Percentiles rank a stretch among this genome's conserved stretches.
Conservation (phyloP, 768 basidiomycete species). For the Clathrus columnatus region DNA sequence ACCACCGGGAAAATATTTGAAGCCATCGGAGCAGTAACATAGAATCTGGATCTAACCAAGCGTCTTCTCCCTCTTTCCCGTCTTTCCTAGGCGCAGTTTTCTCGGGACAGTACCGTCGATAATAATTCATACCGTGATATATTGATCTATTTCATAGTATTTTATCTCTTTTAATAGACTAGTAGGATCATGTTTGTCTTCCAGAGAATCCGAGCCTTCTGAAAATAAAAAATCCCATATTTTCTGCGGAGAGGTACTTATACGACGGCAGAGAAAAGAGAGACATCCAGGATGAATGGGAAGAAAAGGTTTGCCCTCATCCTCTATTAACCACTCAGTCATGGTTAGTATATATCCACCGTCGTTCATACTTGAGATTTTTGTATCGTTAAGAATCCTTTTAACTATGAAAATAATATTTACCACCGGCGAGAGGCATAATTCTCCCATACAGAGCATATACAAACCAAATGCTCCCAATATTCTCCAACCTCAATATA, state of each 20-base stretch:
- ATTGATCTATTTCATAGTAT: too few species aligned
- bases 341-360: background rate
- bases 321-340: too few species aligned
- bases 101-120: background rate
- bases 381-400: background rate
- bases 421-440: conserved; percentile 13
- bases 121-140: too few species aligned
- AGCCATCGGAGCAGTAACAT: background rate
- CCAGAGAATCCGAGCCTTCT: conserved; percentile 3
- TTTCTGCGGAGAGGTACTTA: conserved; percentile 4
- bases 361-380: background rate
- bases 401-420: background rate
- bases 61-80: background rate
- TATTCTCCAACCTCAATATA: conserved; percentile 10
- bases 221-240: conserved; percentile 14
- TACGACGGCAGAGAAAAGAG: conserved; percentile 11
- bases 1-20: background rate
- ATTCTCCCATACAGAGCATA: conserved; percentile 9
- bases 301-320: background rate
- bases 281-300: conserved; percentile 13
- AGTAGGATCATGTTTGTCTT: background rate
- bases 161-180: conserved; percentile 12
- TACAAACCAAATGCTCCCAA: conserved; percentile 14
- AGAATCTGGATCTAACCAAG: background rate
- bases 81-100: background rate